Percentiles rank a stretch among this genome's conserved stretches.
Conservation (phyloP, 306 rosid genomes). For the Lathyrus oleraceus region DNA sequence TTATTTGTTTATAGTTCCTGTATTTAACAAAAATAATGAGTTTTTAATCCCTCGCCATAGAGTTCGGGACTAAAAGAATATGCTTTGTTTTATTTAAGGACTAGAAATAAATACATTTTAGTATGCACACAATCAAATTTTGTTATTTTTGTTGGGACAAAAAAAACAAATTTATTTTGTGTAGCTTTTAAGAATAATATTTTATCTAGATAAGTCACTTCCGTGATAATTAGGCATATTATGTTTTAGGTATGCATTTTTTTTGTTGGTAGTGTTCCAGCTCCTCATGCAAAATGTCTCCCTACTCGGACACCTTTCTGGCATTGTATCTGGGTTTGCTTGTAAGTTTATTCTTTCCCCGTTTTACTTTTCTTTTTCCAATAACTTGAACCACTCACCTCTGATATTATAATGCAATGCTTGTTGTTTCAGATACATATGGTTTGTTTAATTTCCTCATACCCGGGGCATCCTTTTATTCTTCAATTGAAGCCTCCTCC, state of each 20-base stretch:
- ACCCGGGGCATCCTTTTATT: slow-evolving; percentile 83
- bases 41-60: not conserved
- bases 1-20: not conserved
- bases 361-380: slow-evolving; percentile 2
- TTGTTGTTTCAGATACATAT: slow-evolving; percentile 69
- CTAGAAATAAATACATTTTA: not conserved
- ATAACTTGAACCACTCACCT: slow-evolving; percentile 22
- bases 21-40: not conserved
- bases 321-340: slow-evolving; percentile 97
- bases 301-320: slow-evolving; percentile 94
- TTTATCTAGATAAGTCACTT: slow-evolving; percentile 26
- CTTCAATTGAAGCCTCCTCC: slow-evolving; percentile 76
- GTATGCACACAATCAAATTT: not conserved
- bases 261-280: slow-evolving; percentile 93
- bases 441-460: slow-evolving; percentile 85
- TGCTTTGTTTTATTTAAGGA: not conserved
- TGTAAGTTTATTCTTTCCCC: slow-evolving; percentile 52
- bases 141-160: not conserved
- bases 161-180: not conserved
- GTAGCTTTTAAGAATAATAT: slow-evolving; percentile 3
- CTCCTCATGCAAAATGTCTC: slow-evolving; percentile 93
- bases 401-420: slow-evolving; percentile 20
- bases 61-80: not conserved
- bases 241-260: slow-evolving; percentile 82
- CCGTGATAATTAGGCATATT: slow-evolving; percentile 28